A percentile compares a stretch with the other conserved stretches of the same genome.
Evolutionary conservation across 169 alveolate species (phyloP).

Genomic region (Perkinsus marinus): DNA sequence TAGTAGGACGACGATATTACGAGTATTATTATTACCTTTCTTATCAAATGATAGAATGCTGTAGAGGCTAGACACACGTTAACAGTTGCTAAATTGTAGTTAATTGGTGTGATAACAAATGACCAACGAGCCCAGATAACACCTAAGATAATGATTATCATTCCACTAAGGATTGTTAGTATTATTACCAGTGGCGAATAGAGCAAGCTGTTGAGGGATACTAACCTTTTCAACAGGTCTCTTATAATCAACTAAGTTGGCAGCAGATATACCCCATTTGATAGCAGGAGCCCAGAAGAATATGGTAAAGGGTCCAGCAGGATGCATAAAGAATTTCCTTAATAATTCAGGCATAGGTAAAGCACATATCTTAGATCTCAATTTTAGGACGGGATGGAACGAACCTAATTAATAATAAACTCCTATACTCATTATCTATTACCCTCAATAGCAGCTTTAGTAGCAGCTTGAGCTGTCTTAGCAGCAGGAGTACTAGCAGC

Average conservation of each 20-base stretch:
- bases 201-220: constrained; percentile 55
- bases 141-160: background rate
- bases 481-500: background rate
- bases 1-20: background rate
- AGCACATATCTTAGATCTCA: background rate
- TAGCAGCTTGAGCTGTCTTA: background rate
- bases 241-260: constrained; percentile 68
- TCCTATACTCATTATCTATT: background rate
- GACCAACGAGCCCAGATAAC: background rate
- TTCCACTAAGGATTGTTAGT: background rate
- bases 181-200: background rate
- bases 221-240: constrained; percentile 68
- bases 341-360: background rate
- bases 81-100: constrained; percentile 1
- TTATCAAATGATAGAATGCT: background rate
- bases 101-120: background rate
- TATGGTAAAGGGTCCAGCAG: constrained; percentile 83
- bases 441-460: background rate
- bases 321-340: constrained; percentile 31
- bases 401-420: background rate
- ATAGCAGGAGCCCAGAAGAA: constrained; percentile 84
- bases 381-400: background rate
- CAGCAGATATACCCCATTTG: constrained; percentile 78
- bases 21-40: background rate
- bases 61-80: background rate